Evolutionary conservation across 129 eudicot species (phyloP), one percentile per base, ranked within the genome.

Genomic region (Chrysanthemum seticuspe): DNA sequence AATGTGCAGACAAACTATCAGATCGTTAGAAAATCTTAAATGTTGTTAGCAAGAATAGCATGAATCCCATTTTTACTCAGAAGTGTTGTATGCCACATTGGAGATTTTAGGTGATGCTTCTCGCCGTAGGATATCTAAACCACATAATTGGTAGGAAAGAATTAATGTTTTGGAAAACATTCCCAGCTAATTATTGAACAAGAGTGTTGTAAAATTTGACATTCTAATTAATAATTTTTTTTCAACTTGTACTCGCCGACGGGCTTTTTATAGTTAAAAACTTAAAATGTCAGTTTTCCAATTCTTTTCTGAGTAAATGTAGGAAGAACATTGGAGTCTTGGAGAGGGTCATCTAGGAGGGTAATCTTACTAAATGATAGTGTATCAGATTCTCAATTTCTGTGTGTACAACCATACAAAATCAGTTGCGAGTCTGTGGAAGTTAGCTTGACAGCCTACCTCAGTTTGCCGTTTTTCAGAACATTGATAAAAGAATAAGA

Each of bases 131-230:
- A n/a, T 31, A 8, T 29, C 31, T 15, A 54, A 69, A 69, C 63
- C 62, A 69, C 74, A 70, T 9, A 9, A 34, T 27, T 52, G 55
- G 13, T 25, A 31, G 29, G 31, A 55, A 70, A 13, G 6, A 16
- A 29, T 54, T 34, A 55, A 15, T 70, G 64, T 70, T 55, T 6
- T 10, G 74, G 65, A 55, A 34, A 70, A n/a, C 21, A 62, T 58
- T 2, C 2, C 64, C 36, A 13, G 34, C 45, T 27, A 62, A 27
- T 62, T 29, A 62, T 62, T 62, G 16, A 23, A 12, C 6, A 27
- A 51, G 15, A 6, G 16, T 12, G 13, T 51, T 13, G 13, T 12
- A 53, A 53, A 12, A 53, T 7, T 3, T 3, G 58, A 53, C 58
- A 53, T 15, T 23, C 8, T 29, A 4, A 62, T 11, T 36, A 36